phyloP scores from a whole-genome alignment of 1,284 basidiomycete genomes.

The Melampsora larici-populina region DNA sequence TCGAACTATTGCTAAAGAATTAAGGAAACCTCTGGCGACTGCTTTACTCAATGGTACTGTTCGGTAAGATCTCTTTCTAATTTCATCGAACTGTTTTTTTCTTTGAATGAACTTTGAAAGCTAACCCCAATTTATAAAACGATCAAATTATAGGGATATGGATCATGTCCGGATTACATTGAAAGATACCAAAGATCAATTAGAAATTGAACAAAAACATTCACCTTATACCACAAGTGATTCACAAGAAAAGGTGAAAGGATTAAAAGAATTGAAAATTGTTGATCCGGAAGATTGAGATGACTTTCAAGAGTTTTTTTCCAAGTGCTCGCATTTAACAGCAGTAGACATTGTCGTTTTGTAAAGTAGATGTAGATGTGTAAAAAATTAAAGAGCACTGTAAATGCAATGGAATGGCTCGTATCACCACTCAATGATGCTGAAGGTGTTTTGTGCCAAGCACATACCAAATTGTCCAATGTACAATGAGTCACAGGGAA shows the following conservation, averaged over 20 bases:
- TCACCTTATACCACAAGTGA: not conserved
- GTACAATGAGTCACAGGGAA: too few species aligned
- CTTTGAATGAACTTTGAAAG: not conserved
- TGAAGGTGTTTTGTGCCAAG: too few species aligned
- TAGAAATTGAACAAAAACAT: conserved; percentile 45
- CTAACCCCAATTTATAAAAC: not conserved
- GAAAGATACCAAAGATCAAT: conserved; percentile 29
- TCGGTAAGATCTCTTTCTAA: conserved; percentile 17
- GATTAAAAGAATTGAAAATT: conserved; percentile 36
- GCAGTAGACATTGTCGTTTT: not conserved
- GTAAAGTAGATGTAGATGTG: not conserved
- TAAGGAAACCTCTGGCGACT: conserved; percentile 50
- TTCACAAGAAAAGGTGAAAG: not conserved
- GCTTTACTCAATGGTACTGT: conserved; percentile 46
- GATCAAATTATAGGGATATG: conserved; percentile 16
- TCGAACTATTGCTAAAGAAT: conserved; percentile 50
- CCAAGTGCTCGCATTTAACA: not conserved
- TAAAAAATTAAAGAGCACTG: not conserved
- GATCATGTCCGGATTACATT: conserved; percentile 46
- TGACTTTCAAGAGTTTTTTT: not conserved
- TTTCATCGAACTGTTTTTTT: not conserved
- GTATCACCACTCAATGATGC: too few species aligned
- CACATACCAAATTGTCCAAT: too few species aligned
- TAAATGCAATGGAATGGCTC: too few species aligned
- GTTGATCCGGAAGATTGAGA: conserved; percentile 7